These are phyloP conservation scores for Daucus carota DNA, from an alignment of 129 eudicot species.

Conservation along the genomic window DH1_v3.0 NC_030386.2:25617001-25617500, in stretches of 20 bases:
- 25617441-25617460: background rate
- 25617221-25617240: slow-evolving; percentile 35
- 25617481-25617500: background rate
- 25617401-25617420: background rate
- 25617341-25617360: background rate
- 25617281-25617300: slow-evolving; percentile 72
- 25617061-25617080: slow-evolving; percentile 71
- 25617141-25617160: slow-evolving; percentile 76
- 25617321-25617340: slow-evolving; percentile 38
- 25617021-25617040: slow-evolving; percentile 65
- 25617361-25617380: background rate
- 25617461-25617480: background rate
- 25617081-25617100: slow-evolving; percentile 53
- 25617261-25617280: slow-evolving; percentile 93
- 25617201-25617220: slow-evolving; percentile 35
- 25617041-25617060: slow-evolving; percentile 88
- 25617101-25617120: slow-evolving; percentile 37
- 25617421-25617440: background rate
- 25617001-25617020: slow-evolving; percentile 22
- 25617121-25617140: slow-evolving; percentile 65
- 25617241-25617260: slow-evolving; percentile 49
- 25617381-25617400: background rate
- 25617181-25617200: slow-evolving; percentile 41
- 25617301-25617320: slow-evolving; percentile 80
- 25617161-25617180: slow-evolving; percentile 56